phyloP scores from a whole-genome alignment of 768 basidiomycete species.

The Tylopilus cervinicoccineus region DNA sequence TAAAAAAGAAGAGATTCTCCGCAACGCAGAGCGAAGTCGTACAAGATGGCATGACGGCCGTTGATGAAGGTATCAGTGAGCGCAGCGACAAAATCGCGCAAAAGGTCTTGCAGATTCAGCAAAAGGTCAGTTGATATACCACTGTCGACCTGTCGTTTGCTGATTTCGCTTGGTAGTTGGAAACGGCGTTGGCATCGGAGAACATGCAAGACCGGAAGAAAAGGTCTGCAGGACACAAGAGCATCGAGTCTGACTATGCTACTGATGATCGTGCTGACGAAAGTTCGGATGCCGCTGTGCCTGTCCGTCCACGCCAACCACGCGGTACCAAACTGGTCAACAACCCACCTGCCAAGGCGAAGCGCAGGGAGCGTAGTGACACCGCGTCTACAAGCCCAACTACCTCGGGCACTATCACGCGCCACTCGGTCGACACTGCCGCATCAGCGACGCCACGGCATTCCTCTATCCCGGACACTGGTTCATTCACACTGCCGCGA shows the following conservation, averaged over 20 bases:
- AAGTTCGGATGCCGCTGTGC: slow-evolving; percentile 42
- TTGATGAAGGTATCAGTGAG: slow-evolving; percentile 79
- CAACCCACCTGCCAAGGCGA: slow-evolving; percentile 33
- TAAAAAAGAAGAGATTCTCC: slow-evolving; percentile 77
- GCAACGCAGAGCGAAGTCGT: slow-evolving; percentile 58
- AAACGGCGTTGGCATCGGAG: slow-evolving; percentile 66
- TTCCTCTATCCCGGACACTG: slow-evolving; percentile 21
- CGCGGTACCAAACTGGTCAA: slow-evolving; percentile 32
- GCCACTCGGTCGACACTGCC: slow-evolving; percentile 22
- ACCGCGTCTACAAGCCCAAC: slow-evolving; percentile 64
- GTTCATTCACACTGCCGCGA: slow-evolving; percentile 26
- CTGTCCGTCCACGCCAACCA: slow-evolving; percentile 41
- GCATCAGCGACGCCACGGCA: slow-evolving; percentile 28
- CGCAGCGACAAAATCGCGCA: slow-evolving; percentile 85
- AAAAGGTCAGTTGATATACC: slow-evolving; percentile 60
- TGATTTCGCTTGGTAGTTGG: slow-evolving; percentile 51
- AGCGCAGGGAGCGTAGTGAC: slow-evolving; percentile 50
- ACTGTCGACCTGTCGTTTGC: neutral
- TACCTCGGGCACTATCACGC: slow-evolving; percentile 27
- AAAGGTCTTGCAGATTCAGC: slow-evolving; percentile 86
- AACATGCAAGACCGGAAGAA: slow-evolving; percentile 34
- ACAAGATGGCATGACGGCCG: slow-evolving; percentile 81
- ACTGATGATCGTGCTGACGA: slow-evolving; percentile 56
- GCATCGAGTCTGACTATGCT: slow-evolving; percentile 23
- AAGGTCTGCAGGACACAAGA: slow-evolving; percentile 24